Conservation (phyloP, 1,284 basidiomycete genomes). For the Irpex lacteus region DNA sequence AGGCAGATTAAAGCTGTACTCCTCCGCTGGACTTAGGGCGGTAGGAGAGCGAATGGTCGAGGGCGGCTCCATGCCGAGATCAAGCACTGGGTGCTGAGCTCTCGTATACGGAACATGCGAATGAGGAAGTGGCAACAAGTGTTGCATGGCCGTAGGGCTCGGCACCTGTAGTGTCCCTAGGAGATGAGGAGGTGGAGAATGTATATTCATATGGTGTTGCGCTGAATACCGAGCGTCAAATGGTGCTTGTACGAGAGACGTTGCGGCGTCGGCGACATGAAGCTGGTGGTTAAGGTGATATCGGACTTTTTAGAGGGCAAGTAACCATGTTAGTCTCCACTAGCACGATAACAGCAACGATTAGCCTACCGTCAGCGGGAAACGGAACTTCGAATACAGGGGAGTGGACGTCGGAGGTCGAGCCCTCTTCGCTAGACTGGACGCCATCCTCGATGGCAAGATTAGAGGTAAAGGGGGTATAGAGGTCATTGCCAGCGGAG, state of each 20-base stretch:
- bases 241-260: constrained; percentile 18
- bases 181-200: constrained; percentile 29
- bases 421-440: constrained; percentile 70
- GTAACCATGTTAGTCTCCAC: constrained; percentile 31
- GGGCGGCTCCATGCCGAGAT: constrained; percentile 22
- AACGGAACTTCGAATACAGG: constrained; percentile 56
- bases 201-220: constrained; percentile 22
- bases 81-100: constrained; percentile 24
- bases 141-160: constrained; percentile 25
- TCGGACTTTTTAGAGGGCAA: constrained; percentile 62
- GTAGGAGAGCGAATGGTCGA: constrained; percentile 21
- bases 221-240: constrained; percentile 28
- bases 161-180: constrained; percentile 29
- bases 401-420: constrained; percentile 54
- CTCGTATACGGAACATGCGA: constrained; percentile 11
- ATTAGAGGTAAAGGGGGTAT: constrained; percentile 48
- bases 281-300: constrained; percentile 43
- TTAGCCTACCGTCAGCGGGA: constrained; percentile 36
- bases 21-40: constrained; percentile 23
- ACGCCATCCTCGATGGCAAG: constrained; percentile 58
- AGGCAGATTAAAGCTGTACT: constrained; percentile 29
- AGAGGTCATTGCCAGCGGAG: constrained; percentile 50
- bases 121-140: constrained; percentile 16
- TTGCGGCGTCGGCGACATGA: constrained; percentile 25
- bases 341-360: constrained; percentile 15